These are phyloP conservation scores for Entomortierella parvispora DNA, from an alignment of 192 early-diverging fungal genomes.

Conservation along the genomic window DNA sequence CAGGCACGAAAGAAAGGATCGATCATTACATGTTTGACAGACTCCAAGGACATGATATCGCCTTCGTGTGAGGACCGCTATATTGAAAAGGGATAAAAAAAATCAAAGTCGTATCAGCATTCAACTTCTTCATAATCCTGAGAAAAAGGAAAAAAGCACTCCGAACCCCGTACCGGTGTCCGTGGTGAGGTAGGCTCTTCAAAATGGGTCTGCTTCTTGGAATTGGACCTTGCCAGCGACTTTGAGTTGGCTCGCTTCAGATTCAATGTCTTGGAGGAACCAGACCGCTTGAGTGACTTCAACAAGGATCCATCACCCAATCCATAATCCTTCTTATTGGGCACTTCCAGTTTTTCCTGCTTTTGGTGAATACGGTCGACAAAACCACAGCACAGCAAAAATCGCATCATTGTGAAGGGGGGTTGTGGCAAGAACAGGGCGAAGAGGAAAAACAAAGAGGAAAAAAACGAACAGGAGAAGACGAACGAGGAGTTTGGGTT, in stretches of 20 bases:
- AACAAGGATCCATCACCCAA: constrained; percentile 37
- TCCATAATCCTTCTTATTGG: constrained; percentile 47
- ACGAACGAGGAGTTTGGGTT: not conserved
- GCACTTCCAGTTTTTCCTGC: constrained; percentile 51
- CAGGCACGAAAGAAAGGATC: constrained; percentile 4
- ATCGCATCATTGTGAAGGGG: no score
- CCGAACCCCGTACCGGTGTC: constrained; percentile 30
- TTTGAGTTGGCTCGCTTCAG: constrained; percentile 48
- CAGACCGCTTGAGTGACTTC: constrained; percentile 47
- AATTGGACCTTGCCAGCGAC: constrained; percentile 39
- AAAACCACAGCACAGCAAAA: not conserved
- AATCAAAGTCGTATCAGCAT: no score
- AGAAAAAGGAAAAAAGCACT: not conserved
- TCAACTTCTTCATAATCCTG: not conserved
- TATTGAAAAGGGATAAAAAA: not conserved
- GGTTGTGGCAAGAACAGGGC: no score
- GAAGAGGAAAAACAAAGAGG: no score
- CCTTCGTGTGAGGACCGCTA: constrained; percentile 59
- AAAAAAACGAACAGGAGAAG: no score
- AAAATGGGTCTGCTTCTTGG: constrained; percentile 49
- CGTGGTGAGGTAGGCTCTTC: constrained; percentile 50
- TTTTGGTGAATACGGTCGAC: not conserved
- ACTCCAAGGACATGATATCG: constrained; percentile 66
- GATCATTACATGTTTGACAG: constrained; percentile 67
- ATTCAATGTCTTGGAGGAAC: constrained; percentile 39